A percentile compares a stretch with the other conserved stretches of the same genome.
phyloP scores from a whole-genome alignment of 306 rosid species.

The Pyrus communis region DNA sequence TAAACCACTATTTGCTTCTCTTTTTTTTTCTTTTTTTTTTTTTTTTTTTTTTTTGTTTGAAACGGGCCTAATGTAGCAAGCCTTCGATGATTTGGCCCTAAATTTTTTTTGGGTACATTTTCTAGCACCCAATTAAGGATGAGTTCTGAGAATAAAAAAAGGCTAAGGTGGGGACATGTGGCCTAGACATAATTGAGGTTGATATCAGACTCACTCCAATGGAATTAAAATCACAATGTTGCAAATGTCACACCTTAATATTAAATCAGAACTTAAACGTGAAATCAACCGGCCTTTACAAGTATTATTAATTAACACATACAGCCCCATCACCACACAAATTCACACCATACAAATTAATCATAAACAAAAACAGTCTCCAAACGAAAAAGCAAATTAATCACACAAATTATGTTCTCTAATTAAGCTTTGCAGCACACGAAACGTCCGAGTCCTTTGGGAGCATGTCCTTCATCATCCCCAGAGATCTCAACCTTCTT shows the following conservation, averaged over 20 bases:
- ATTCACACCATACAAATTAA: background rate
- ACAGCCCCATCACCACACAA: background rate
- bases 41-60: no score
- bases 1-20: no score
- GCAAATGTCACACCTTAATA: background rate
- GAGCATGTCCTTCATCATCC: conserved; percentile 18
- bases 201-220: background rate
- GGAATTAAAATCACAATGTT: background rate
- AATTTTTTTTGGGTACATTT: no score
- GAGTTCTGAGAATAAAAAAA: no score
- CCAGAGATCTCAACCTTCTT: conserved; percentile 26
- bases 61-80: no score
- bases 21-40: no score
- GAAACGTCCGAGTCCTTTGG: conserved; percentile 46
- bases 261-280: background rate
- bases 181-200: background rate
- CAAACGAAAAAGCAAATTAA: background rate
- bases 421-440: conserved; percentile 47
- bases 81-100: no score
- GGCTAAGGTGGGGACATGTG: no score
- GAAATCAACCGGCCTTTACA: background rate
- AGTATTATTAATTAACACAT: background rate
- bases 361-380: background rate
- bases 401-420: background rate
- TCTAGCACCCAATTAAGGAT: no score